phyloP scores from a whole-genome alignment of 257 asterid genomes.

The Gentiana macrophylla region DNA sequence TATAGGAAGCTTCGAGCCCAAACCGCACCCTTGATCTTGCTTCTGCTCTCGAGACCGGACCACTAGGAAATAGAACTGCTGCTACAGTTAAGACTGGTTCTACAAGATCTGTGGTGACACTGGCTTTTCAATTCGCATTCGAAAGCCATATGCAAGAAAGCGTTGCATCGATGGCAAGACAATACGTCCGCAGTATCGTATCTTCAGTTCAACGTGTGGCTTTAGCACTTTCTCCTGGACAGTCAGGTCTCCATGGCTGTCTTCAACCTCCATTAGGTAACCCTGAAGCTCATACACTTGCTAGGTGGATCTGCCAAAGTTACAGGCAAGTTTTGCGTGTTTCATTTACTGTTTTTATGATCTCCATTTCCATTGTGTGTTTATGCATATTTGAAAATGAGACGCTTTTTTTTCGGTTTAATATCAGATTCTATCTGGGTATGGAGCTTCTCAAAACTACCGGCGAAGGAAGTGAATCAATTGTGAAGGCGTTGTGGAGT shows the following conservation, averaged over 20 bases:
- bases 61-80: constrained; percentile 43
- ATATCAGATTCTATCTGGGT: constrained; percentile 54
- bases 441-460: constrained; percentile 53
- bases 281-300: constrained; percentile 76
- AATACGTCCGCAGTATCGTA: constrained; percentile 77
- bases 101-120: constrained; percentile 73
- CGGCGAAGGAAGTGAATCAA: constrained; percentile 54
- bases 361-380: too few relatives aligned
- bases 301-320: constrained; percentile 84
- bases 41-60: constrained; percentile 75
- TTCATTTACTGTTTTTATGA: too few relatives aligned
- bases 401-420: not conserved
- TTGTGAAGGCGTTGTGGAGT: constrained; percentile 69
- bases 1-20: constrained; percentile 67
- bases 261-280: constrained; percentile 62
- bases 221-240: constrained; percentile 74
- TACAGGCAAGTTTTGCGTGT: constrained; percentile 38
- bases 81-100: constrained; percentile 22
- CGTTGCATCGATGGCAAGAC: constrained; percentile 77
- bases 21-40: constrained; percentile 89
- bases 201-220: constrained; percentile 90
- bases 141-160: constrained; percentile 87
- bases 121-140: constrained; percentile 76
- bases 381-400: not conserved
- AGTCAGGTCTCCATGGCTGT: constrained; percentile 45